Conservation (phyloP, 352 stramenopile species). For the Phytophthora brassicae region DNA sequence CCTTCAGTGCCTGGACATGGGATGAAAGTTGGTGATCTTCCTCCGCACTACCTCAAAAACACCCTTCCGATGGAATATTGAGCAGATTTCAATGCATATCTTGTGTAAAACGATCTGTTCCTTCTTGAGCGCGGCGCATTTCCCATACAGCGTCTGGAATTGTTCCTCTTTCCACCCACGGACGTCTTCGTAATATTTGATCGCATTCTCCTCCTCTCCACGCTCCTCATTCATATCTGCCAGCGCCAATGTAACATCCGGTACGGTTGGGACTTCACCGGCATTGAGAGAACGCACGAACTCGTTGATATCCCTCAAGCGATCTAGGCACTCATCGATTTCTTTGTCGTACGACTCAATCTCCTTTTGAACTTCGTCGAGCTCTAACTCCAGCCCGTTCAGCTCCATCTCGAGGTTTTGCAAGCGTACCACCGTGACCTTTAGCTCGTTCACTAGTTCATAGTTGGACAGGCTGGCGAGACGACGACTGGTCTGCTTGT, state of each 20-base stretch:
- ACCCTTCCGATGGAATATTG: constrained; percentile 28
- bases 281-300: constrained; percentile 25
- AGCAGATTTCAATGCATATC: constrained; percentile 31
- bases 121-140: constrained; percentile 16
- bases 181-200: constrained; percentile 21
- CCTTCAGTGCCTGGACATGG: too few relatives aligned
- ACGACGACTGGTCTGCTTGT: constrained; percentile 17
- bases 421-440: constrained; percentile 24
- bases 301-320: constrained; percentile 27
- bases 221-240: constrained; percentile 32
- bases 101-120: constrained; percentile 25
- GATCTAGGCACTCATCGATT: constrained; percentile 24
- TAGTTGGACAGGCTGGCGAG: constrained; percentile 20
- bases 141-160: constrained; percentile 9
- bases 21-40: constrained; percentile 20
- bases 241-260: constrained; percentile 11
- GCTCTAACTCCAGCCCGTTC: constrained; percentile 19
- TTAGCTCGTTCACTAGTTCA: constrained; percentile 26
- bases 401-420: constrained; percentile 27
- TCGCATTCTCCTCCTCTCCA: constrained; percentile 22
- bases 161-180: constrained; percentile 16
- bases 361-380: constrained; percentile 32
- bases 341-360: constrained; percentile 28
- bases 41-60: constrained; percentile 23
- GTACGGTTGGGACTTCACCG: constrained; percentile 12